Conservation (phyloP, 2,329 filamentous ascomycete genomes). For the Sporothrix globosa region DNA sequence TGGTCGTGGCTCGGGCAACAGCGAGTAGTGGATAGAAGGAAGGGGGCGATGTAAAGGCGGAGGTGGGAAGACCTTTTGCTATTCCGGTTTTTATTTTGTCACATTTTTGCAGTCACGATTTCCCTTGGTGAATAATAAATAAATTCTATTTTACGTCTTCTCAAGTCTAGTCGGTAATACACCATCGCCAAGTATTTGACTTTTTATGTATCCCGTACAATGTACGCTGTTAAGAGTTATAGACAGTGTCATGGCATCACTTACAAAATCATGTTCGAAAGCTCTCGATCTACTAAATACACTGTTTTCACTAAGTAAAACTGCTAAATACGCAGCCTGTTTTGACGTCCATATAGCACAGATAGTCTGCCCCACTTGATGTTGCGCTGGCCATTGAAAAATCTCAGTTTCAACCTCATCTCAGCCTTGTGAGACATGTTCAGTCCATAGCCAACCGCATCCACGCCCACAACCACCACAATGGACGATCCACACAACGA, state of each 20-base stretch:
- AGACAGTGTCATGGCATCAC: too few species aligned
- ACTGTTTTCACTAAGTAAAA: neutral
- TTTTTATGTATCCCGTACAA: too few species aligned
- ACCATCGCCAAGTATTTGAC: too few species aligned
- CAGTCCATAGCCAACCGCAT: neutral
- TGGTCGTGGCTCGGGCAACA: conserved; percentile 16
- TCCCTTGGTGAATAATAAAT: too few species aligned
- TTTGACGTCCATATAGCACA: neutral
- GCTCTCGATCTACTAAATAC: neutral
- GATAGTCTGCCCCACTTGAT: neutral
- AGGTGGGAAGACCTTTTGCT: neutral
- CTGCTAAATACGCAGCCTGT: neutral
- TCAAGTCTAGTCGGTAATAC: too few species aligned
- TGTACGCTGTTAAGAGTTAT: too few species aligned
- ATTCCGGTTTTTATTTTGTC: neutral
- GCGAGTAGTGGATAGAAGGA: neutral
- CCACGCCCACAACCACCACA: neutral
- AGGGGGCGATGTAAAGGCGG: neutral
- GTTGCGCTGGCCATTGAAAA: neutral
- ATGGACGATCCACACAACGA: conserved; percentile 30
- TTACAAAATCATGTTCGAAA: too few species aligned
- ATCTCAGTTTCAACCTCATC: neutral
- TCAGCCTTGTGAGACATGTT: neutral
- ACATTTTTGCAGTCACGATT: too few species aligned
- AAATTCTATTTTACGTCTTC: too few species aligned